Evolutionary conservation across 768 basidiomycete genomes (phyloP).

Genomic region (Goffeauzyma gilvescens): DNA sequence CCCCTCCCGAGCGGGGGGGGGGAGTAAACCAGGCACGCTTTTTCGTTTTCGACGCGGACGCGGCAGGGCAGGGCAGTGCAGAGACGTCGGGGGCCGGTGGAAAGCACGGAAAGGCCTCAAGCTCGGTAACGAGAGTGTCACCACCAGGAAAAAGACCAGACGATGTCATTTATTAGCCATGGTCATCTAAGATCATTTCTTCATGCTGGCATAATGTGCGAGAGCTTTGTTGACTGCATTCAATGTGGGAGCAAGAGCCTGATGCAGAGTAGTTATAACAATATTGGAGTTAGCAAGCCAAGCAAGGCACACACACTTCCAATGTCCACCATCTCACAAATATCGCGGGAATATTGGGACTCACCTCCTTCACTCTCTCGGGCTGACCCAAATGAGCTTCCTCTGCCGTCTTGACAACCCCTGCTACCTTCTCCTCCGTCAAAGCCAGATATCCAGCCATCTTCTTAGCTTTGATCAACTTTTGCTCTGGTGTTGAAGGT

Average conservation of each 20-base stretch:
- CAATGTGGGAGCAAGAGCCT: constrained; percentile 8
- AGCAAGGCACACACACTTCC: neutral
- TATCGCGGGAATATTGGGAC: constrained; percentile 3
- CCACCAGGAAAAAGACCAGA: too few relatives aligned
- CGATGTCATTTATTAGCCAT: too few relatives aligned
- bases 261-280: neutral
- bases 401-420: constrained; percentile 40
- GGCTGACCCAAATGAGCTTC: constrained; percentile 15
- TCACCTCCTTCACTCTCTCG: constrained; percentile 21
- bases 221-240: constrained; percentile 9
- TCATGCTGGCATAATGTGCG: constrained; percentile 9
- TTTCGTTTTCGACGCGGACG: too few relatives aligned
- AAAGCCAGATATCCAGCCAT: constrained; percentile 68
- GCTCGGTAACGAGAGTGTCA: too few relatives aligned
- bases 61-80: too few relatives aligned
- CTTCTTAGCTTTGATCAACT: constrained; percentile 58
- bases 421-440: constrained; percentile 63
- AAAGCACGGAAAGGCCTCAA: too few relatives aligned
- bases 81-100: too few relatives aligned
- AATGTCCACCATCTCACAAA: neutral
- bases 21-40: too few relatives aligned
- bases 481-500: constrained; percentile 41
- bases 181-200: too few relatives aligned
- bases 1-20: too few relatives aligned
- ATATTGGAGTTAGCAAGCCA: neutral